Percentiles rank a stretch among this genome's conserved stretches.
Conservation (phyloP, 129 eudicot species). For the Calendula officinalis region DNA sequence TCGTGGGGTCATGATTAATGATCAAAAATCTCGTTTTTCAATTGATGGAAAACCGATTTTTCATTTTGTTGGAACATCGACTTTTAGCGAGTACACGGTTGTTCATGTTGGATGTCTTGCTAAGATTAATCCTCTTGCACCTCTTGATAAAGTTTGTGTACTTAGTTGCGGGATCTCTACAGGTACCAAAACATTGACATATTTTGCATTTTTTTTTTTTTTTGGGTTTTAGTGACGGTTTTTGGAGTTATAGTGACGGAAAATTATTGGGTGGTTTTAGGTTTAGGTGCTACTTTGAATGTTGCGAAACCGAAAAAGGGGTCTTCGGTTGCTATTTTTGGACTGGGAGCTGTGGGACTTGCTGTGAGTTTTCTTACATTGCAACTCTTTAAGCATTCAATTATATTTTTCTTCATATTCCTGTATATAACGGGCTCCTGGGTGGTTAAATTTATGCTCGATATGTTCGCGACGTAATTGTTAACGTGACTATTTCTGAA, state of each 20-base stretch:
- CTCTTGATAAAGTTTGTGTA: constrained; percentile 83
- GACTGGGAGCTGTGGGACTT: constrained; percentile 91
- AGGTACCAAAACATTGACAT: constrained; percentile 34
- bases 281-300: constrained; percentile 88
- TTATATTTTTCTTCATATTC: too few relatives aligned
- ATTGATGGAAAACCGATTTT: constrained; percentile 72
- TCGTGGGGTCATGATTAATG: constrained; percentile 73
- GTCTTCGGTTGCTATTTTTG: constrained; percentile 74
- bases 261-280: constrained; percentile 19
- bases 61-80: constrained; percentile 85
- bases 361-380: constrained; percentile 48
- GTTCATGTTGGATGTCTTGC: constrained; percentile 75
- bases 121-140: constrained; percentile 76
- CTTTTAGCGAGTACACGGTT: constrained; percentile 87
- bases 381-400: background rate
- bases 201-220: background rate
- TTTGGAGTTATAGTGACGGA: background rate
- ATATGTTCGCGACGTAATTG: too few relatives aligned
- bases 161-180: constrained; percentile 91
- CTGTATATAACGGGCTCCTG: too few relatives aligned
- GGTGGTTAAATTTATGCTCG: too few relatives aligned
- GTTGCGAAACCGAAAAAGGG: constrained; percentile 87
- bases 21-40: constrained; percentile 61
- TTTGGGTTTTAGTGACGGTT: background rate
- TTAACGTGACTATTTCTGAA: too few relatives aligned